phyloP scores from a whole-genome alignment of 1,139 yeast species.

The Pichia sp. region DNA sequence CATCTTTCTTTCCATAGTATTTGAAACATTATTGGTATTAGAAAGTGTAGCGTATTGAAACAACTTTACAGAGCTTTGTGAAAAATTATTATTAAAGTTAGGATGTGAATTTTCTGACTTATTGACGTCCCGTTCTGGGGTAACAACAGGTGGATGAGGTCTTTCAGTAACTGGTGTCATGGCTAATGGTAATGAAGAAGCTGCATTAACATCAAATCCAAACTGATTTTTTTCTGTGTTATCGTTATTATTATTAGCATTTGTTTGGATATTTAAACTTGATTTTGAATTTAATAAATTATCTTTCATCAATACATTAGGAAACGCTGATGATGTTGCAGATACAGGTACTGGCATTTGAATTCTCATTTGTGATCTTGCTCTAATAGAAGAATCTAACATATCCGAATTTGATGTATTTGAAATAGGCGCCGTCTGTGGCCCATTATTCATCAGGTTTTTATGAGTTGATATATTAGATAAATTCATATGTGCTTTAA shows the following conservation, averaged over 20 bases:
- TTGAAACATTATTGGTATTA: background rate
- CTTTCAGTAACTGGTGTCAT: conserved; percentile 78
- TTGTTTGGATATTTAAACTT: background rate
- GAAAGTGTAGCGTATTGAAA: background rate
- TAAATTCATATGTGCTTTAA: conserved; percentile 7
- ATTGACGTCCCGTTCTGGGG: conserved; percentile 10
- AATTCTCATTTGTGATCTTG: conserved; percentile 34
- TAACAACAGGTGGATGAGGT: conserved; percentile 2
- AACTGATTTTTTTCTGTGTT: conserved; percentile 25
- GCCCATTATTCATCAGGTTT: conserved; percentile 15
- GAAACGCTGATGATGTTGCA: conserved; percentile 7
- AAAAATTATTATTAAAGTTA: background rate
- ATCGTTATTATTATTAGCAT: background rate
- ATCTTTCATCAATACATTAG: conserved; percentile 4
- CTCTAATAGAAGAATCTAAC: conserved; percentile 16
- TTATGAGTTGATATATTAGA: conserved; percentile 6
- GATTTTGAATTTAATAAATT: background rate
- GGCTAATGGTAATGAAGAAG: conserved; percentile 49
- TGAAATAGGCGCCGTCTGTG: conserved; percentile 26
- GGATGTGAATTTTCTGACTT: background rate
- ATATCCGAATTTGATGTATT: conserved; percentile 9
- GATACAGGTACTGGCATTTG: conserved; percentile 46
- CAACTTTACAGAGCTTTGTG: background rate
- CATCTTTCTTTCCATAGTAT: conserved; percentile 6
- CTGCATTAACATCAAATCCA: conserved; percentile 51